A percentile compares a stretch with the other conserved stretches of the same genome.
Conservation (phyloP, 169 alveolate genomes). For the Plasmodium fragile region DNA sequence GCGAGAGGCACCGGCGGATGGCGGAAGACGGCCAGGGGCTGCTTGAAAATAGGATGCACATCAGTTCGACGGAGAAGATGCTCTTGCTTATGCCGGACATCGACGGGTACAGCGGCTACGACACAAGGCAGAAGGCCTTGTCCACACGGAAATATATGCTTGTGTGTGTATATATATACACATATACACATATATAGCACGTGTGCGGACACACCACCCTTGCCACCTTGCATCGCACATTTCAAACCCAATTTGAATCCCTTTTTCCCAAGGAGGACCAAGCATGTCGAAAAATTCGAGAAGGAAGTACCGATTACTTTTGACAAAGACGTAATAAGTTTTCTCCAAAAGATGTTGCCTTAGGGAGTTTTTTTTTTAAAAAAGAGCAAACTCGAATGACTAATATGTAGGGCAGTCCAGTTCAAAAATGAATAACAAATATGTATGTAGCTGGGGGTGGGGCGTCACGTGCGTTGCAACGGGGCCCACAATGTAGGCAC, state of each 20-base stretch:
- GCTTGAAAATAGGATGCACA: not conserved
- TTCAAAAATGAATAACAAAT: too few relatives aligned
- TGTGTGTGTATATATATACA: not conserved
- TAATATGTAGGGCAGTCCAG: not conserved
- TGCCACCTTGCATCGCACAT: not conserved
- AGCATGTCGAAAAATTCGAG: slow-evolving; percentile 69
- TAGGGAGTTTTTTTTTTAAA: slow-evolving; percentile 1
- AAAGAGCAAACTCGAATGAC: not conserved
- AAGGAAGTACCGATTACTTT: slow-evolving; percentile 25
- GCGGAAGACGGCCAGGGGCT: not conserved
- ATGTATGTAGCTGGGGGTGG: not conserved
- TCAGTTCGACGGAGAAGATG: slow-evolving; percentile 44
- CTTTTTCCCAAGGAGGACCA: slow-evolving; percentile 33
- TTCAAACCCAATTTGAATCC: not conserved
- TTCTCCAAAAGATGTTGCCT: slow-evolving; percentile 40
- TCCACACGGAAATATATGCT: not conserved
- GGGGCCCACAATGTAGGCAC: not conserved
- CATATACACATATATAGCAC: not conserved
- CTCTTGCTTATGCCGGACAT: slow-evolving; percentile 45
- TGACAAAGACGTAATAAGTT: slow-evolving; percentile 20
- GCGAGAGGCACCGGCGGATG: slow-evolving; percentile 21
- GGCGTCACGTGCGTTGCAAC: not conserved
- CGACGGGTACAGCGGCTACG: slow-evolving; percentile 6
- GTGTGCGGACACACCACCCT: not conserved
- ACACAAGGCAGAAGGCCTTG: not conserved